Percentiles rank a stretch among this genome's conserved stretches.
phyloP scores from a whole-genome alignment of 495 filamentous ascomycete species.

The Friedmanniomyces endolithicus region DNA sequence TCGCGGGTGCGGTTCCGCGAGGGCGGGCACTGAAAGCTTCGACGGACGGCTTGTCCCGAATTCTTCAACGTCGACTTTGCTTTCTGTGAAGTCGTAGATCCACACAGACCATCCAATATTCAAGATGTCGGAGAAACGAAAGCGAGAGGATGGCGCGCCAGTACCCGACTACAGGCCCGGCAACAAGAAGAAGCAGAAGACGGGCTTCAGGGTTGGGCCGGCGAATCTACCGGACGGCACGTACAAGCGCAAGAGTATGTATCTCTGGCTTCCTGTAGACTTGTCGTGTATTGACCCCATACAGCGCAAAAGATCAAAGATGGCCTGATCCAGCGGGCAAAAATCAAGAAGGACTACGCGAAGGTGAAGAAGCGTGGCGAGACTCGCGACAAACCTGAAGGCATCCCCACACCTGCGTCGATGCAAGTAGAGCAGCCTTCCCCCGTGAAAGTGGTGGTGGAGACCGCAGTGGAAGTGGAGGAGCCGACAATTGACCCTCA shows the following conservation, averaged over 20 bases:
- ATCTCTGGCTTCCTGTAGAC: neutral
- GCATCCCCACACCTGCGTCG: slow-evolving; percentile 19
- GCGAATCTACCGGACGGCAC: slow-evolving; percentile 87
- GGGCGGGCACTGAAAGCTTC: neutral
- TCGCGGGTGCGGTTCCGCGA: neutral
- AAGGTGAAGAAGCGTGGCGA: slow-evolving; percentile 60
- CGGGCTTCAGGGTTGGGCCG: slow-evolving; percentile 71
- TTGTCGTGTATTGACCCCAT: neutral
- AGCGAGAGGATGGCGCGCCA: slow-evolving; percentile 35
- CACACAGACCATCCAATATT: slow-evolving; percentile 1
- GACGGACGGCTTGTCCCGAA: neutral
- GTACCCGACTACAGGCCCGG: slow-evolving; percentile 25
- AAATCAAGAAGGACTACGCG: slow-evolving; percentile 83
- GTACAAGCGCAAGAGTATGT: slow-evolving; percentile 73
- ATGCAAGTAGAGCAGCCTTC: slow-evolving; percentile 3
- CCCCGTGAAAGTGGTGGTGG: neutral
- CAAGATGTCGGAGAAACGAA: slow-evolving; percentile 52
- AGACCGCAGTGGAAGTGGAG: neutral
- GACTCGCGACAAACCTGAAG: slow-evolving; percentile 19
- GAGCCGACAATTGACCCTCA: slow-evolving; percentile 9
- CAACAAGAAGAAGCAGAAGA: slow-evolving; percentile 39
- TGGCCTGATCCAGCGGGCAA: slow-evolving; percentile 81
- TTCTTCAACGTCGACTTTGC: neutral
- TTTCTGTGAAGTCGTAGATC: neutral
- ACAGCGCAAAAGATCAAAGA: slow-evolving; percentile 85